Percentiles rank a stretch among this genome's conserved stretches.
Conservation (phyloP, 306 rosid species). For the Leucaena leucocephala region DNA sequence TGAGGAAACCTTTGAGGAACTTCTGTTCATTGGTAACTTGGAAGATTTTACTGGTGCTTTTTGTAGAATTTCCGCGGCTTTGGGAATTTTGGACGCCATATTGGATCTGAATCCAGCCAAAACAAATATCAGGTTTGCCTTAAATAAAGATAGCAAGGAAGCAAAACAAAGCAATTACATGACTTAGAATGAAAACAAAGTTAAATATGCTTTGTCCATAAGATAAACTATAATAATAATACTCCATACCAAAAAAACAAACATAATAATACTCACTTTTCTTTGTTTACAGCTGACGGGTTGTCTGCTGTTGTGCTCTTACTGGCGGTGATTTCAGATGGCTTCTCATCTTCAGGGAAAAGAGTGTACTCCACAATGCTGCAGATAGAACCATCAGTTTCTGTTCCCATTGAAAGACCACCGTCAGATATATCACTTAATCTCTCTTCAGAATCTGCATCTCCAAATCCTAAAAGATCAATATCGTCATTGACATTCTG, state of each 20-base stretch:
- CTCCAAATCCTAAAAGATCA: conserved; percentile 87
- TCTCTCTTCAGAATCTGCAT: conserved; percentile 93
- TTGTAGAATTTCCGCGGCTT: conserved; percentile 54
- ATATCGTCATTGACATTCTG: conserved; percentile 67
- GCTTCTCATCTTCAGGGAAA: conserved; percentile 80
- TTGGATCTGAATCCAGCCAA: conserved; percentile 50
- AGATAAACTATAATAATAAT: too few relatives aligned
- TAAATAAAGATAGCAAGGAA: conserved; percentile 1
- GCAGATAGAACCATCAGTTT: conserved; percentile 90
- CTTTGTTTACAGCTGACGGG: conserved; percentile 44
- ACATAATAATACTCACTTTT: conserved; percentile 50
- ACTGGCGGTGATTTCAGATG: conserved; percentile 45
- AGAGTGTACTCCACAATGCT: conserved; percentile 94
- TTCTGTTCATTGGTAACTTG: conserved; percentile 60
- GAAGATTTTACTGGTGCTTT: conserved; percentile 56
- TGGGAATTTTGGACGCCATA: conserved; percentile 62
- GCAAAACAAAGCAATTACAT: neutral
- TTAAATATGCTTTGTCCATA: neutral
- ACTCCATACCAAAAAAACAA: too few relatives aligned
- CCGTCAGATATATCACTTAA: conserved; percentile 98
- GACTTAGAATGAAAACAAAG: conserved; percentile 21
- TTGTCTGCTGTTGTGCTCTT: conserved; percentile 37
- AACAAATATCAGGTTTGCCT: conserved; percentile 21
- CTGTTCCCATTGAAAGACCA: conserved; percentile 99
- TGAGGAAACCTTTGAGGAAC: conserved; percentile 64